Evolutionary conservation across 305 asterid genomes (phyloP).

Genomic region (Fraxinus nigra): DNA sequence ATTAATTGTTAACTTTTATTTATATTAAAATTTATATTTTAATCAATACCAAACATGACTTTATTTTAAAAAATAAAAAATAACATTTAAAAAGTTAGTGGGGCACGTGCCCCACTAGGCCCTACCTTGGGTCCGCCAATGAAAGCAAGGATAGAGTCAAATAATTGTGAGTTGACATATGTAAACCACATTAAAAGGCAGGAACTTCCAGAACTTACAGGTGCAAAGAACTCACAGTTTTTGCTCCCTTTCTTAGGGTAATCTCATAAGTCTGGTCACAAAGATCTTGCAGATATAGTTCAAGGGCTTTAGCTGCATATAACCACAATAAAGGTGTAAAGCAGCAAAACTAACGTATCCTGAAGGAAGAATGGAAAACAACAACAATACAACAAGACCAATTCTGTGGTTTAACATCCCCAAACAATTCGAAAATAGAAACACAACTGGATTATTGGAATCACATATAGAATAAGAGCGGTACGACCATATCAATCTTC

Average conservation of each 20-base stretch:
- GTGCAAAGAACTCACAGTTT: constrained; percentile 26
- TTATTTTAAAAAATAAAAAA: too few relatives aligned
- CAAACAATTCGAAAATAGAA: too few relatives aligned
- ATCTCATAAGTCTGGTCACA: constrained; percentile 68
- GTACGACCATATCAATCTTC: too few relatives aligned
- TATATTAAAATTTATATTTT: too few relatives aligned
- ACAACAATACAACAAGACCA: neutral
- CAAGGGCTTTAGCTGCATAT: constrained; percentile 71
- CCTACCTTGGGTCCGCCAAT: too few relatives aligned
- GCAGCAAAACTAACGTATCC: constrained; percentile 16
- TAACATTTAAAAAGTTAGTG: too few relatives aligned
- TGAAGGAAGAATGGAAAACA: neutral
- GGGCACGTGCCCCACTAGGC: constrained; percentile 67
- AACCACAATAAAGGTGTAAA: constrained; percentile 10
- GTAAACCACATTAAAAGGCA: neutral
- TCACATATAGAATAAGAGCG: too few relatives aligned
- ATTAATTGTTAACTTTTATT: too few relatives aligned
- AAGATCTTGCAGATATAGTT: constrained; percentile 71
- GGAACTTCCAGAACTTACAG: constrained; percentile 45
- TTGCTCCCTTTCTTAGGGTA: constrained; percentile 56
- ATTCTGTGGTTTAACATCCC: neutral
- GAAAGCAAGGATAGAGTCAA: constrained; percentile 17
- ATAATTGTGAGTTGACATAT: neutral
- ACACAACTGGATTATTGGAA: too few relatives aligned
- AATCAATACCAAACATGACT: too few relatives aligned